These are phyloP conservation scores for Fusarium guadeloupense DNA, from an alignment of 2,329 filamentous ascomycete genomes.

Conservation along the genomic window DNA sequence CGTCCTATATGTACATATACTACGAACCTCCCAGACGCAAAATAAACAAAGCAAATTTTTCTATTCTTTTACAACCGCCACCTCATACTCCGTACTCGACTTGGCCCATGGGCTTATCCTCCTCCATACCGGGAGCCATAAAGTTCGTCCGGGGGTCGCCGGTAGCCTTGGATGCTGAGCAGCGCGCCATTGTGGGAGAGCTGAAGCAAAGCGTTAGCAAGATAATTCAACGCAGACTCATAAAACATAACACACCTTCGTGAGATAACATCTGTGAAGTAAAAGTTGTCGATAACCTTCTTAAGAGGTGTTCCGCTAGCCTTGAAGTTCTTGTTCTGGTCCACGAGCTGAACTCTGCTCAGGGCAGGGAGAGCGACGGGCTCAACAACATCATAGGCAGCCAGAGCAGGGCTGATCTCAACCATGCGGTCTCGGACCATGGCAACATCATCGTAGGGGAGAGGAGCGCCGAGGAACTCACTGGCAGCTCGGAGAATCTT, in stretches of 20 bases:
- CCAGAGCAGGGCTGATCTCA: slow-evolving; percentile 90
- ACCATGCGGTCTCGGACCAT: slow-evolving; percentile 91
- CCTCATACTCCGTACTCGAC: slow-evolving; percentile 65
- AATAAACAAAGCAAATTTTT: slow-evolving; percentile 47
- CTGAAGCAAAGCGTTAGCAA: slow-evolving; percentile 57
- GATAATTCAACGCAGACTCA: slow-evolving; percentile 5
- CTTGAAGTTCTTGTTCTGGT: slow-evolving; percentile 91
- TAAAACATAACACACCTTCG: slow-evolving; percentile 74
- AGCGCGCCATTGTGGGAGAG: slow-evolving; percentile 98
- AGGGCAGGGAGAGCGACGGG: slow-evolving; percentile 76
- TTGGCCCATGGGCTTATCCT: slow-evolving; percentile 69
- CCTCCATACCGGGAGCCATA: slow-evolving; percentile 76
- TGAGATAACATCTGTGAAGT: slow-evolving; percentile 96
- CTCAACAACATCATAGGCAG: slow-evolving; percentile 91
- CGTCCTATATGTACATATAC: slow-evolving; percentile 54
- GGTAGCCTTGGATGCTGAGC: slow-evolving; percentile 89
- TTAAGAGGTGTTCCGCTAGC: slow-evolving; percentile 77
- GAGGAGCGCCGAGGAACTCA: slow-evolving; percentile 86
- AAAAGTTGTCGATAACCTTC: slow-evolving; percentile 94
- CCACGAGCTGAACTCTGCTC: slow-evolving; percentile 93
- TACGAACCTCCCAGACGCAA: slow-evolving; percentile 45
- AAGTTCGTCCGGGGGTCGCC: slow-evolving; percentile 82
- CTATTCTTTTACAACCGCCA: slow-evolving; percentile 49
- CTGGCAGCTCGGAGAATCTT: slow-evolving; percentile 95
- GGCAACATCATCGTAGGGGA: slow-evolving; percentile 94